Percentiles rank a stretch among this genome's conserved stretches.
Evolutionary conservation across 1,284 basidiomycete species (phyloP).

Genomic region (Ceratobasidium sp.): DNA sequence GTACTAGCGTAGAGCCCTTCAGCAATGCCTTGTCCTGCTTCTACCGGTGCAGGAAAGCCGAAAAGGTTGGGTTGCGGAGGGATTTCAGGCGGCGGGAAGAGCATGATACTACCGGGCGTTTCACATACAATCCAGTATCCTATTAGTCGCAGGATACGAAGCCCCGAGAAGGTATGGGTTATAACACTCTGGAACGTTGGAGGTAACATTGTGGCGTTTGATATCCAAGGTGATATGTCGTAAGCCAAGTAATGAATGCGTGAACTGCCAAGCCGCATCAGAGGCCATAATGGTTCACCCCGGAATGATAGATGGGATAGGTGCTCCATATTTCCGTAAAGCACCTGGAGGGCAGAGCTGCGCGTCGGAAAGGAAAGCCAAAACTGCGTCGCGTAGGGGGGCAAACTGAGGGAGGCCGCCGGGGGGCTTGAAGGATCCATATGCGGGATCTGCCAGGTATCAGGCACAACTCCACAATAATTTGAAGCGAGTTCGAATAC

Average conservation of each 20-base stretch:
- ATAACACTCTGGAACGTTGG: neutral
- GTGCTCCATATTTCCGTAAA: neutral
- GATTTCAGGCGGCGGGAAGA: neutral
- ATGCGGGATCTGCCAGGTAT: neutral
- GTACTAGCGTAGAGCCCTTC: neutral
- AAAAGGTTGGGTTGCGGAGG: neutral
- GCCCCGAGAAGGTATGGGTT: slow-evolving; percentile 4
- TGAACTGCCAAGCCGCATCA: slow-evolving; percentile 7
- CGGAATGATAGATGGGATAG: slow-evolving; percentile 25
- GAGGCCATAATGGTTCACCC: neutral
- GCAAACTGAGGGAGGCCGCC: neutral
- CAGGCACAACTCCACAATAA: neutral
- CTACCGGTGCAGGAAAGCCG: neutral
- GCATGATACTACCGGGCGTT: neutral
- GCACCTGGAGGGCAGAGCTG: neutral
- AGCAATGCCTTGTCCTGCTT: no score
- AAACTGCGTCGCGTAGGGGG: slow-evolving; percentile 26
- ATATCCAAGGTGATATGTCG: slow-evolving; percentile 27
- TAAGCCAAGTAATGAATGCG: slow-evolving; percentile 31
- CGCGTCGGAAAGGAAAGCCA: slow-evolving; percentile 6
- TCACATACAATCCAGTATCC: slow-evolving; percentile 39
- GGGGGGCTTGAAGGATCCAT: neutral
- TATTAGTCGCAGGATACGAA: slow-evolving; percentile 35
- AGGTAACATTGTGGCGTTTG: neutral
- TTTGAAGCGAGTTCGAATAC: neutral